Base-by-base conservation (phyloP, 345 rosid genomes). In the Diplotaxis tenuifolia region DNA sequence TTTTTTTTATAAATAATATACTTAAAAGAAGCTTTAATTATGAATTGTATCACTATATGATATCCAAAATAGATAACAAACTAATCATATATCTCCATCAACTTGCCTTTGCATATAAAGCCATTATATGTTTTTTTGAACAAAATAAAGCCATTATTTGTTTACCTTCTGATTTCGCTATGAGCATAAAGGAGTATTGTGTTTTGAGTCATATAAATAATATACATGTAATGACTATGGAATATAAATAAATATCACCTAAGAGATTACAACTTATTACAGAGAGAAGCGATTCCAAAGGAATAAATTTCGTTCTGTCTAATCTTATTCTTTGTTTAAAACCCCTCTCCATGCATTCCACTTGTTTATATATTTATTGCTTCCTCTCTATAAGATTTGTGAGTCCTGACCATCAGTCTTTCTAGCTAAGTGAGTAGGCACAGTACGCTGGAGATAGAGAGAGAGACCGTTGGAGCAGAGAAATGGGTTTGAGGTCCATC, bases 271-370 rank as follows among this genome's bases (percentile, higher is more conserved):
- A 71, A 71, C 72, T 50, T 58, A 72, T 68, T 47, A 28, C 18
- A 75, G 52, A 79, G 80, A 76, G 85, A 80, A 79, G 84, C 75
- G 84, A 86, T 84, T 79, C 84, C 73, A 76, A 67, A 62, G 81
- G 88, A 82, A 88, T 88, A 88, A 83, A 85, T 84, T 86, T 79
- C 50, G 49, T 54, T 62, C 49, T 20, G 61, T 71, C 62, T 76
- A 64, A 71, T 71, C 56, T 27, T 65, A 32, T 70, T 32, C 49
- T 62, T 54, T 40, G 69, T 75, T 38, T 75, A 62, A 68, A 61
- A 53, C 47, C 68, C 70, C 31, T 63, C 71, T 78, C 45, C 70
- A 34, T 56, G 62, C 50, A 64, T 62, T 62, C 28, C 65, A 68
- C 71, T 58, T 55, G 66, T 76, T 70, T 72, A 79, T 76, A 71